Percentiles rank a stretch among this genome's conserved stretches.
Conservation (phyloP, 805 yeast genomes). For the Cyberlindnera misumaiensis region DNA sequence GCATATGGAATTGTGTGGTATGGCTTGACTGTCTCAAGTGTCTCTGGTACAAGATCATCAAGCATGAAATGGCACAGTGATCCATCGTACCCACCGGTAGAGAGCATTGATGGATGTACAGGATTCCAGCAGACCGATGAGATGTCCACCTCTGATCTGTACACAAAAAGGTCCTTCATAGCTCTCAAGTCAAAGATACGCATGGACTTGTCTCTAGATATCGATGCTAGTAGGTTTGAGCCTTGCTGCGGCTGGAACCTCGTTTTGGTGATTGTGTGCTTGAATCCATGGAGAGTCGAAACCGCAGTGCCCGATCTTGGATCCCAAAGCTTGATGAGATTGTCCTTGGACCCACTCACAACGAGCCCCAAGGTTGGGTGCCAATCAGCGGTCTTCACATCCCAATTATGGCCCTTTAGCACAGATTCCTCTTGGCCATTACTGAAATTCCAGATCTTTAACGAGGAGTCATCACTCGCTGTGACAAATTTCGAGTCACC, state of each 20-base stretch:
- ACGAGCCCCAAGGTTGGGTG: slow-evolving; percentile 82
- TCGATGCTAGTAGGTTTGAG: slow-evolving; percentile 78
- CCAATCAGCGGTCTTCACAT: slow-evolving; percentile 96
- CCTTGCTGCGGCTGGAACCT: slow-evolving; percentile 66
- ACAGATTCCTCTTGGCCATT: slow-evolving; percentile 77
- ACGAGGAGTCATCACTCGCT: slow-evolving; percentile 83
- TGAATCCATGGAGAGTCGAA: slow-evolving; percentile 82
- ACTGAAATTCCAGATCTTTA: slow-evolving; percentile 93
- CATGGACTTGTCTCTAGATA: slow-evolving; percentile 83
- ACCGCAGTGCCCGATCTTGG: slow-evolving; percentile 75
- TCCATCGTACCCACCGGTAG: slow-evolving; percentile 89
- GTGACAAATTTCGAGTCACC: slow-evolving; percentile 89
- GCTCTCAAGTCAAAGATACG: slow-evolving; percentile 82
- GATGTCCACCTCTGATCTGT: slow-evolving; percentile 80
- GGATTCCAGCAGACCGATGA: slow-evolving; percentile 93
- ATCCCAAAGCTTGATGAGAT: slow-evolving; percentile 91
- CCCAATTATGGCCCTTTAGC: slow-evolving; percentile 96
- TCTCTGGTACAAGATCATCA: slow-evolving; percentile 34
- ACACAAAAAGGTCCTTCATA: slow-evolving; percentile 67
- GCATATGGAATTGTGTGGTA: slow-evolving; percentile 77
- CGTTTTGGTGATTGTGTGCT: slow-evolving; percentile 86
- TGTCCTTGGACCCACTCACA: slow-evolving; percentile 93
- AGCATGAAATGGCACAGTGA: slow-evolving; percentile 69
- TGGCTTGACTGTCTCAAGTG: slow-evolving; percentile 34
- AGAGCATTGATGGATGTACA: slow-evolving; percentile 65